Evolutionary conservation across 169 alveolate genomes (phyloP), one percentile per base, ranked within the genome.

Genomic region (Theileria equi): DNA sequence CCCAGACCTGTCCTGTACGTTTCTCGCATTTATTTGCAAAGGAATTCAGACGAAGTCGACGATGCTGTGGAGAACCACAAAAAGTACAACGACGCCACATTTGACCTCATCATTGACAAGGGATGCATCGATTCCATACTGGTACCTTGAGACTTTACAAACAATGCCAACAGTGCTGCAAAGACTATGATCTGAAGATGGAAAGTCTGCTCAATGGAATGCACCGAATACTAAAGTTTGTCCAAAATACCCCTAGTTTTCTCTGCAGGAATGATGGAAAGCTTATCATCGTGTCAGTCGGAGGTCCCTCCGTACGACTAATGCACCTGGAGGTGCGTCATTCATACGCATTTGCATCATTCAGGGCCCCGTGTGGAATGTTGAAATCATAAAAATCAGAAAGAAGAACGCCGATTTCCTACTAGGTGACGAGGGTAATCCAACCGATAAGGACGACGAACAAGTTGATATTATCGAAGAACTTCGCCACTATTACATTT

Each of bases 81-180:
- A 35, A 52, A 63, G 44, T 80, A 62, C 50, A 47, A 53, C 55
- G 87, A 45, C 36, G 78, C 35, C 48, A 66, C 78, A 16, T 84
- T 73, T 49, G 91, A 84, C 53, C 31, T 74, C 11, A 55, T 80
- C 52, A 76, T 84, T n/a, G 91, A 84, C 77, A 84, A 84, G 59
- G 91, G 89, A 16, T 84, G 91, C 65, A 67, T 84, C 36, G 91
- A 84, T 45, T 65, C 91, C 38, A 49, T 84, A 31, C 71, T 84
- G 58, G 80, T 62, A 16, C 10, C 35, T 7, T 16, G 32, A 26
- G 29, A 5, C 2, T 3, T 50, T 65, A 43, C 16, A 16, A 7
- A 21, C 4, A 2, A 26, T 13, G n/a, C 17, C 11, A 48, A 11
- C 58, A 73, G 84, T 73, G 84, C 45, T 23, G 26, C 50, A 52